Percentiles rank a stretch among this genome's conserved stretches.
Conservation (phyloP, 202 grass and related monocot genomes). For the Eragrostis tef region DNA sequence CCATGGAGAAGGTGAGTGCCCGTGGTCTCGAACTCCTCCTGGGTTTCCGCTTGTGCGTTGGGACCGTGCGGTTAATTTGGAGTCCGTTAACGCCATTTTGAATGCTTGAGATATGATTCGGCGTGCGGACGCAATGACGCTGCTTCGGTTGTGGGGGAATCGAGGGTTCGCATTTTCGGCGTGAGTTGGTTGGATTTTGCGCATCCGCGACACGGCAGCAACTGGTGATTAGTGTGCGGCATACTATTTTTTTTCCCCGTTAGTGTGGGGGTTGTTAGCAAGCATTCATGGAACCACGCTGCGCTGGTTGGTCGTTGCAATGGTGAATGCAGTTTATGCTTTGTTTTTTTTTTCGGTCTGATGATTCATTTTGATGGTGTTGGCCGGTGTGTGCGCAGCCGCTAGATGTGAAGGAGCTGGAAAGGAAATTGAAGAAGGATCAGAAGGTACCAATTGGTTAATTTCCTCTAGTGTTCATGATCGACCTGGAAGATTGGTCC, state of each 20-base stretch:
- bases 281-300: too few relatives aligned
- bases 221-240: too few relatives aligned
- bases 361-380: not conserved
- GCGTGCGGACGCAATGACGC: too few relatives aligned
- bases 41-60: not conserved
- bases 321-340: not conserved
- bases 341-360: not conserved
- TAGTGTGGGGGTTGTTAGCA: too few relatives aligned
- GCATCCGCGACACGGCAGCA: too few relatives aligned
- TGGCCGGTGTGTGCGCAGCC: conserved; percentile 34
- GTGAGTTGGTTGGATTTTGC: too few relatives aligned
- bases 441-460: conserved; percentile 53
- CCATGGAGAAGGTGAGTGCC: conserved; percentile 45
- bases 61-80: too few relatives aligned
- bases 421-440: conserved; percentile 65
- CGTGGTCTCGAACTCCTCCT: not conserved
- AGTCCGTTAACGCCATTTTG: too few relatives aligned
- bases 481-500: not conserved
- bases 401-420: conserved; percentile 58
- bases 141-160: too few relatives aligned
- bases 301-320: not conserved
- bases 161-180: too few relatives aligned
- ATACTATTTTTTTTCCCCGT: too few relatives aligned
- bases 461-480: not conserved
- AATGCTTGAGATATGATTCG: too few relatives aligned